Base-by-base conservation (phyloP, 179 eudicot genomes). In the Corrigiola litoralis region DNA sequence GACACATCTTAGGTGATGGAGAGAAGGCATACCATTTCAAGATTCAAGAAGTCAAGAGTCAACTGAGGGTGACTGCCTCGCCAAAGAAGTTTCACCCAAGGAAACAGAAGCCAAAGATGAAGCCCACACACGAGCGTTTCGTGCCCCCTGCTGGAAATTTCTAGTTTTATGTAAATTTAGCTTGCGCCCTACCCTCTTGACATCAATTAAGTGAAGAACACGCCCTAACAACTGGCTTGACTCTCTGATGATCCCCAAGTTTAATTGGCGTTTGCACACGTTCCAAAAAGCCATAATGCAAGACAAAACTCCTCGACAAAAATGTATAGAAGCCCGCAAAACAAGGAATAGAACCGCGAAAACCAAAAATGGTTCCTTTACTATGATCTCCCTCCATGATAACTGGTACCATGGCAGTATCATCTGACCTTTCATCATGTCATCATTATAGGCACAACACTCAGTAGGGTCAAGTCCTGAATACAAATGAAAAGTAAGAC, bases 41-140 rank as follows among this genome's bases (percentile, higher is more conserved):
- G 44, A 40, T 1, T 40, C 44, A 4, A 24, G 23, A 41, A 28
- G 1, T 32, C 32, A 58, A 45, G 62, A 44, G 63, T 68, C 67
- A 14, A 24, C 27, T 0, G 65, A 49, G 48, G 76, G 21, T 23
- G 69, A 40, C 18, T 63, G 21, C 59, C 80, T 75, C 7, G 73
- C 70, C 6, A 80, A 80, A 25, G 85, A 69, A 58, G 85, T 69
- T 63, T 81, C 76, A 16, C 85, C 82, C 72, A 75, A 72, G 29
- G 85, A 78, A 21, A 79, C 80, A 23, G 85, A 81, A 32, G 85
- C 79, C 65, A 81, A 64, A 38, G 80, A 81, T 10, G 82, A 78
- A 2, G 85, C 85, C 85, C 85, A 81, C 40, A 76, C 81, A 36
- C 72, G 65, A 2, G 80, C 85, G 56, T 57, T 79, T 65, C 79